phyloP scores from a whole-genome alignment of 805 yeast genomes.

The Candida multigemmis region DNA sequence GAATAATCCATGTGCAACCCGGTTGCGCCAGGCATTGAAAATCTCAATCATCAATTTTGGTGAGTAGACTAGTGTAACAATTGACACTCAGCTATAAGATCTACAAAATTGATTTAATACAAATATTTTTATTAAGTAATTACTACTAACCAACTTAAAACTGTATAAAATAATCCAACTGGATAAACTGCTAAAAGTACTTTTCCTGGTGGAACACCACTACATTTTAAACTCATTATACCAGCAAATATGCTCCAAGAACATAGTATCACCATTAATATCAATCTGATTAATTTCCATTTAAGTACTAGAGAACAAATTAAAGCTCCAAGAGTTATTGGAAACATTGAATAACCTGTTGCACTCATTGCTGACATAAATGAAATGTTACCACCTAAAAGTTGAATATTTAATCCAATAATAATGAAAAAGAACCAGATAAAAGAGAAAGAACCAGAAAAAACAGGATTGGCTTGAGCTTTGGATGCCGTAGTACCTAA shows the following conservation, averaged over 20 bases:
- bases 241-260: slow-evolving; percentile 63
- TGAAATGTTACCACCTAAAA: slow-evolving; percentile 53
- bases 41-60: too few species aligned
- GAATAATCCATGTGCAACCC: not conserved
- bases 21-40: too few species aligned
- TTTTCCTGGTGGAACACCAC: slow-evolving; percentile 58
- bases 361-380: slow-evolving; percentile 63
- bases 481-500: slow-evolving; percentile 40
- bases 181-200: slow-evolving; percentile 59
- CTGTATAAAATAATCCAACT: slow-evolving; percentile 51
- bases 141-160: slow-evolving; percentile 59
- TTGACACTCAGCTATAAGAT: too few species aligned
- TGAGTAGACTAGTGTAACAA: too few species aligned
- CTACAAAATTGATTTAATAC: too few species aligned
- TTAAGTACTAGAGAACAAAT: slow-evolving; percentile 37
- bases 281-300: slow-evolving; percentile 40
- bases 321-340: slow-evolving; percentile 46
- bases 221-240: slow-evolving; percentile 48
- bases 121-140: slow-evolving; percentile 31
- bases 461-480: slow-evolving; percentile 41
- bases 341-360: slow-evolving; percentile 63
- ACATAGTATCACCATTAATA: slow-evolving; percentile 36
- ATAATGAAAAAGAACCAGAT: slow-evolving; percentile 56
- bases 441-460: slow-evolving; percentile 55
- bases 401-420: slow-evolving; percentile 57